Percentiles rank a stretch among this genome's conserved stretches.
These are phyloP conservation scores for Pleurotus citrinopileatus DNA, from an alignment of 768 basidiomycete genomes.

Conservation along the genomic window DNA sequence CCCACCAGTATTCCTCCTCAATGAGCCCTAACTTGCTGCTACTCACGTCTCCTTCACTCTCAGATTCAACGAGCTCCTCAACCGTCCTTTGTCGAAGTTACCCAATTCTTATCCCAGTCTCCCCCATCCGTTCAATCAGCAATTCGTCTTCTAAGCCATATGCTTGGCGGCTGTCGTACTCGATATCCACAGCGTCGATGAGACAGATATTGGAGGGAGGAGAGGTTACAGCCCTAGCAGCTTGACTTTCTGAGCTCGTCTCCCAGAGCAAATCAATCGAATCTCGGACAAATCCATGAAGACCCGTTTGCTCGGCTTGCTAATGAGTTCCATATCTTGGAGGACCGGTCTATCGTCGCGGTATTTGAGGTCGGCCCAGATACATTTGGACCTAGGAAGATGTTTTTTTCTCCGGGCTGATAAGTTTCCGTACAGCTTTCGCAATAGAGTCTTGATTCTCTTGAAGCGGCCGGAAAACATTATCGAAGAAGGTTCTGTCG, in stretches of 20 bases:
- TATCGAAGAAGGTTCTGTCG: too few relatives aligned
- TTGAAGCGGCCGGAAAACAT: too few relatives aligned
- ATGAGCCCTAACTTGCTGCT: too few relatives aligned
- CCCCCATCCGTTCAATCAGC: slow-evolving; percentile 62
- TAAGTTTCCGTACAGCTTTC: too few relatives aligned
- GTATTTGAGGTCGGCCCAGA: slow-evolving; percentile 96
- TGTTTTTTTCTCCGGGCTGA: too few relatives aligned
- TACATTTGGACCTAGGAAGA: too few relatives aligned
- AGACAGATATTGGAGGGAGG: too few relatives aligned
- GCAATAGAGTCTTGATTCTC: too few relatives aligned
- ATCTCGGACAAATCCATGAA: slow-evolving; percentile 76
- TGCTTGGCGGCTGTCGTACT: too few relatives aligned
- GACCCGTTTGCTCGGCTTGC: slow-evolving; percentile 79
- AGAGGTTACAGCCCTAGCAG: slow-evolving; percentile 86
- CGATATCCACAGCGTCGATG: too few relatives aligned
- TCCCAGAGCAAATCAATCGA: slow-evolving; percentile 73
- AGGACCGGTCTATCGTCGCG: slow-evolving; percentile 87
- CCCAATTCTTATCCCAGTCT: slow-evolving; percentile 60
- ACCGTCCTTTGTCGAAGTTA: slow-evolving; percentile 49
- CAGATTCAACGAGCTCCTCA: slow-evolving; percentile 40
- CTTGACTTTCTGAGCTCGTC: slow-evolving; percentile 74
- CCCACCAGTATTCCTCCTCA: not conserved
- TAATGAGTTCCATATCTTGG: slow-evolving; percentile 74
- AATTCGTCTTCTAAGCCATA: slow-evolving; percentile 67
- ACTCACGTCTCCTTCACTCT: slow-evolving; percentile 3